phyloP scores from a whole-genome alignment of 1,284 basidiomycete species.

The Vanrija pseudolonga region DNA sequence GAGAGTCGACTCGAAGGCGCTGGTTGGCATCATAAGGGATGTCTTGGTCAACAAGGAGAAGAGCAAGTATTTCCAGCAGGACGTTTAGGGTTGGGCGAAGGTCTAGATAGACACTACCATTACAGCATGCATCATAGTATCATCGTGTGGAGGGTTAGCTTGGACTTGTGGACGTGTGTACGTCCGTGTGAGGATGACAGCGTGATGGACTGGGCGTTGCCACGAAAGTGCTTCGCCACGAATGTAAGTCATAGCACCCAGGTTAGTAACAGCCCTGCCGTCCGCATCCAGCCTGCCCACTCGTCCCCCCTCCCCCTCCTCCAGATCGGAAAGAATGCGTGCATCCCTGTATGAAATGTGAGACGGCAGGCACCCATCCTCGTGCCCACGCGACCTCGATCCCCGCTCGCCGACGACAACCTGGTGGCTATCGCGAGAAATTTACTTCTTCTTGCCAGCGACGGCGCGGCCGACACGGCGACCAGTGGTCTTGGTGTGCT shows the following conservation, averaged over 20 bases:
- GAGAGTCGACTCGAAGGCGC: neutral
- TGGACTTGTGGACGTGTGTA: no score
- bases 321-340: conserved; percentile 1
- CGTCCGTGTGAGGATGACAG: no score
- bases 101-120: no score
- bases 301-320: neutral
- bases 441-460: conserved; percentile 29
- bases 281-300: neutral
- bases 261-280: no score
- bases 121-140: neutral
- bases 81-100: neutral
- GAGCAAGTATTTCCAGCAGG: neutral
- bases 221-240: no score
- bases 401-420: neutral
- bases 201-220: no score
- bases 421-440: neutral
- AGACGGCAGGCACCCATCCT: neutral
- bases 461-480: conserved; percentile 25
- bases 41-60: neutral
- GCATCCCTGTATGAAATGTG: conserved; percentile 6
- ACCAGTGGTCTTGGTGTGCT: conserved; percentile 96
- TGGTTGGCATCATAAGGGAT: neutral
- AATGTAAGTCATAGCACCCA: no score
- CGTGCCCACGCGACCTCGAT: neutral
- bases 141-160: neutral